Base-by-base conservation (phyloP, 2,329 filamentous ascomycete species). In the Chrysoporthe cubensis region DNA sequence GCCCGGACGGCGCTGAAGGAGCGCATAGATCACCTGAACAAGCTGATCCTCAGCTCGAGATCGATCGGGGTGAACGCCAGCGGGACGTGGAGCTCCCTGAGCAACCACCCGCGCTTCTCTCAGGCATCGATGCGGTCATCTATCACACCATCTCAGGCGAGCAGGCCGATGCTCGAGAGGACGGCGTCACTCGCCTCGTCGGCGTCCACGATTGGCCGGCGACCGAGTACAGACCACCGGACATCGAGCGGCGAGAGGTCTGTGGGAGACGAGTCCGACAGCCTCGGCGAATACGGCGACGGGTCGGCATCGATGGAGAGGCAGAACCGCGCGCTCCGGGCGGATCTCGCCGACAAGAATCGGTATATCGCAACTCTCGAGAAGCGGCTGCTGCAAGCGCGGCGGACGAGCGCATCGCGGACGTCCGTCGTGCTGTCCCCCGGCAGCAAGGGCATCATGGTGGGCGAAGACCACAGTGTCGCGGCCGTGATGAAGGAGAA, bases 341-440 rank as follows among this genome's bases (percentile, higher is more conserved):
- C 94, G n/a, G 96, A 99, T 77, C 86, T 99, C 59, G 88, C 87
- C n/a, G 96, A 99, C 80, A 97, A 97, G 82, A 98, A 96, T 74
- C 91, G 96, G 43, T 99, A 99, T 78, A 98, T 98, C 73, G 87
- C 91, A 40, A 98, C 96, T 0, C 81, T 99, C 14, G 96, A 99
- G 81, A 96, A 96, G 79, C 88, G 96, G 37, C 83, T 99, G 1
- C 83, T 98, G 44, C 96, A 99, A 76, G 96, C 96, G 48, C 87
- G 96, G 52, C 87, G 95, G 60, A 93, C 94, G 0, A 97, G 94
- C 79, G 94, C 97, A 65, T 95, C 93, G 8, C 89, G 95, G 21
- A 89, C 95, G 13, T 97, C 94, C 6, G 87, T 91, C 69, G 91
- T 91, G 0, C 87, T 94, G 70, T 84, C 84, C 65, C 84, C 82